Evolutionary conservation across 2,329 filamentous ascomycete genomes (phyloP), one percentile per base, ranked within the genome.

Genomic region (Colletotrichum siamense): DNA sequence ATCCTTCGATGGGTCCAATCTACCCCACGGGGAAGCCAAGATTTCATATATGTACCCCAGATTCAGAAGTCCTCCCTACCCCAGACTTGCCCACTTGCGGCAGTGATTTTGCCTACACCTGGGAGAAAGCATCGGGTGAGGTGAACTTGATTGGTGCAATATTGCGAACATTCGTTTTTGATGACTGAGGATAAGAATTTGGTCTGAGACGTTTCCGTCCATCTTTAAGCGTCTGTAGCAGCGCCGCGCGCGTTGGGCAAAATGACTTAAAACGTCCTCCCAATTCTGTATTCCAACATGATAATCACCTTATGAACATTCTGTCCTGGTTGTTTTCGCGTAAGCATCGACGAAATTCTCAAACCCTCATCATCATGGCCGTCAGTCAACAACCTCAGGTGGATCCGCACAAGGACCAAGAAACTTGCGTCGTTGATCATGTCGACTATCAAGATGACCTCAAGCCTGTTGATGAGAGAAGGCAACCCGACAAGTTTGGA

Each of bases 401-500:
- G 13, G 4, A 64, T n/a, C 24, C 61, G 6, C 12, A 6, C 61
- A 64, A 64, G 16, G 61, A 64, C n/a, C 12, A 28, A n/a, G 61
- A 64, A 12, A 10, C 18, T 8, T 64, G 61, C 9, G 32, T 39
- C 8, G 32, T 64, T 15, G 32, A 39, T 7, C 32, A 64, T n/a
- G 32, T 64, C 13, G 61, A 64, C 22, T 44, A 64, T n/a, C n/a
- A 39, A 39, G n/a, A 44, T 2, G 32, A 39, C 13, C 32, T 39
- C 0, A 39, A 64, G 22, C 18, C 10, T n/a, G 24, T 16, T n/a
- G 18, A 36, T 24, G 34, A 8, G 18, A 34, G 13, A 10, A 34
- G 12, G 8, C 61, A 39, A 12, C 61, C 30, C 34, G 84, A 86
- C 76, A 85, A 86, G 78, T 85, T 84, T 18, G 85, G 85, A 26